Conservation (phyloP, 441 rosid species). For the Pelargonium australe region DNA sequence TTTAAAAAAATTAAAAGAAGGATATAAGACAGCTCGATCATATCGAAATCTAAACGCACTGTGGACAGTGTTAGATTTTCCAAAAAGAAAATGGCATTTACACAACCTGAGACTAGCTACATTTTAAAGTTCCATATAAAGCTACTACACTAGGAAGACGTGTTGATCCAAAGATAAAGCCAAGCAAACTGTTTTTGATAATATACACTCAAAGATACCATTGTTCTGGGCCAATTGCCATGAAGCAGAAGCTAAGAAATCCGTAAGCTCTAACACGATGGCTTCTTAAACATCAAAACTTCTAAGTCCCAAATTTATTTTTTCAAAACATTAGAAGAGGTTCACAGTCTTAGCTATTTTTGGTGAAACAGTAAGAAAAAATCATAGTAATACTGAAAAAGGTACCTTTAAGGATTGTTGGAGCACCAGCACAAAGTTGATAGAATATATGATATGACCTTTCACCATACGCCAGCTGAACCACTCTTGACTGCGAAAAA, state of each 20-base stretch:
- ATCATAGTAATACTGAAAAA: background rate
- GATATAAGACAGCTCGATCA: background rate
- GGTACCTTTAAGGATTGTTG: slow-evolving; percentile 74
- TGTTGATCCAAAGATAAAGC: background rate
- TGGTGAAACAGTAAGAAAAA: background rate
- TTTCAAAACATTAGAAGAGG: background rate
- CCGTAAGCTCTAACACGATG: background rate
- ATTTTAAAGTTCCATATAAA: background rate
- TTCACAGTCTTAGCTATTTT: slow-evolving; percentile 4
- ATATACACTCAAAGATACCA: background rate
- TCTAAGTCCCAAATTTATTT: slow-evolving; percentile 7
- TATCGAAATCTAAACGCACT: background rate
- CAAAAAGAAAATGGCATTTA: background rate
- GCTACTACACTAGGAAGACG: too few species aligned
- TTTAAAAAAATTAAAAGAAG: too few species aligned
- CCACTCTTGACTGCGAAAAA: slow-evolving; percentile 85
- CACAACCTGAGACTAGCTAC: background rate
- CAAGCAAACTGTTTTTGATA: background rate
- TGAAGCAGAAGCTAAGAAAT: slow-evolving; percentile 5
- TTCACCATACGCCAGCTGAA: slow-evolving; percentile 78
- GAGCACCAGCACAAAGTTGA: slow-evolving; percentile 95
- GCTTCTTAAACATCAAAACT: slow-evolving; percentile 13
- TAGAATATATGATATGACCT: slow-evolving; percentile 90
- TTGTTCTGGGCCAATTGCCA: background rate
- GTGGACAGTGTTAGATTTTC: background rate